A percentile compares a stretch with the other conserved stretches of the same genome.
Evolutionary conservation across 2,329 filamentous ascomycete genomes (phyloP).

Genomic region (Apiospora koreana): DNA sequence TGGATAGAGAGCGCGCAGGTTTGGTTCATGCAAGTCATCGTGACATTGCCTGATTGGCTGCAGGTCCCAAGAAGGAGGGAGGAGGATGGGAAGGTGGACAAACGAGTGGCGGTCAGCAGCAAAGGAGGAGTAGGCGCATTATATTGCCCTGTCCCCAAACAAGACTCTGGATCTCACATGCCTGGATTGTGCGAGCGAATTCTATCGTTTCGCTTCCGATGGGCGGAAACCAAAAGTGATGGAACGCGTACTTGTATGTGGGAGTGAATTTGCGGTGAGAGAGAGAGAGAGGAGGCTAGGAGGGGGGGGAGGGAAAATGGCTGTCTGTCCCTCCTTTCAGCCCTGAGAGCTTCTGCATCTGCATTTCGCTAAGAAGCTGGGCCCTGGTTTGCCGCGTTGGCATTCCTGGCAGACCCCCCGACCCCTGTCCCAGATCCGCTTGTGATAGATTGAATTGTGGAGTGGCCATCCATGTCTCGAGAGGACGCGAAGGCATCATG

Average conservation of each 20-base stretch:
- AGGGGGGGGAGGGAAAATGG: background rate
- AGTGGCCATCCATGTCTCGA: background rate
- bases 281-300: background rate
- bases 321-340: background rate
- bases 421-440: background rate
- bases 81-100: background rate
- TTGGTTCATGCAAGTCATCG: constrained; percentile 12
- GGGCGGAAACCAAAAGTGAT: no score
- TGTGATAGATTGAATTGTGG: constrained; percentile 8
- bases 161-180: no score
- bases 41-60: constrained; percentile 6
- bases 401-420: background rate
- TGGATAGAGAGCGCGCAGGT: background rate
- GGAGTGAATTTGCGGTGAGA: constrained; percentile 3
- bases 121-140: constrained; percentile 4
- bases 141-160: background rate
- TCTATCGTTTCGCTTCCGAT: no score
- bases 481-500: background rate
- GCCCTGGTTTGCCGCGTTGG: background rate
- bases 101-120: constrained; percentile 1
- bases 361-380: background rate
- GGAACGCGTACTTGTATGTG: background rate
- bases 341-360: constrained; percentile 7
- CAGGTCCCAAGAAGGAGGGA: background rate
- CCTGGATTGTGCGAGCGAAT: no score